Conservation (phyloP, 2,329 filamentous ascomycete species). For the Talaromyces sp. region DNA sequence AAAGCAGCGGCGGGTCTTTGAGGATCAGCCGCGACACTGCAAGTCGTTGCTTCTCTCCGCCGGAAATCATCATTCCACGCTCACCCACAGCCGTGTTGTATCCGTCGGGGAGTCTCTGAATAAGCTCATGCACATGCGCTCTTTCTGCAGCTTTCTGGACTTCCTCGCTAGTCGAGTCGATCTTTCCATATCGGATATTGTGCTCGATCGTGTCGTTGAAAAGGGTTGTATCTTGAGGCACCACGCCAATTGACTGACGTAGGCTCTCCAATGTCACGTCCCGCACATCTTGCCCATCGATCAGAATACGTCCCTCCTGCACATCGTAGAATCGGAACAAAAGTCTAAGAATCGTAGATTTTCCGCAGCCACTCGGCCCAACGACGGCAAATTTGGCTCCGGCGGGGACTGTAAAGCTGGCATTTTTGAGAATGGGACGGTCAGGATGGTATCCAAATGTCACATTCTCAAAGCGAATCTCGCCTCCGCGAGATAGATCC, state of each 20-base stretch:
- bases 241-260: constrained; percentile 82
- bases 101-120: constrained; percentile 75
- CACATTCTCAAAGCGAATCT: constrained; percentile 93
- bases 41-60: constrained; percentile 87
- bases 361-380: constrained; percentile 91
- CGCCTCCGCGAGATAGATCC: constrained; percentile 68
- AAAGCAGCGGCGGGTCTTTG: constrained; percentile 83
- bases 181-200: constrained; percentile 88
- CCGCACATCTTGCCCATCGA: constrained; percentile 90
- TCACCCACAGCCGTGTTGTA: constrained; percentile 91
- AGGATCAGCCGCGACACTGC: constrained; percentile 78
- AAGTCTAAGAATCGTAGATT: constrained; percentile 85
- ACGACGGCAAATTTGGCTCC: constrained; percentile 96
- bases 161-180: constrained; percentile 68
- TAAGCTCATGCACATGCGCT: constrained; percentile 79
- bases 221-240: constrained; percentile 92
- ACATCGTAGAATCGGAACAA: constrained; percentile 95
- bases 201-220: constrained; percentile 97
- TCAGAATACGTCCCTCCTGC: constrained; percentile 75
- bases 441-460: constrained; percentile 87
- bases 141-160: constrained; percentile 74
- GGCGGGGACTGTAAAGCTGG: constrained; percentile 84
- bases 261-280: constrained; percentile 78
- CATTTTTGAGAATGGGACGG: constrained; percentile 78
- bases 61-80: constrained; percentile 93